These are phyloP conservation scores for Sporothrix brunneoviolacea DNA, from an alignment of 2,329 filamentous ascomycete species.

Conservation along the genomic window DNA sequence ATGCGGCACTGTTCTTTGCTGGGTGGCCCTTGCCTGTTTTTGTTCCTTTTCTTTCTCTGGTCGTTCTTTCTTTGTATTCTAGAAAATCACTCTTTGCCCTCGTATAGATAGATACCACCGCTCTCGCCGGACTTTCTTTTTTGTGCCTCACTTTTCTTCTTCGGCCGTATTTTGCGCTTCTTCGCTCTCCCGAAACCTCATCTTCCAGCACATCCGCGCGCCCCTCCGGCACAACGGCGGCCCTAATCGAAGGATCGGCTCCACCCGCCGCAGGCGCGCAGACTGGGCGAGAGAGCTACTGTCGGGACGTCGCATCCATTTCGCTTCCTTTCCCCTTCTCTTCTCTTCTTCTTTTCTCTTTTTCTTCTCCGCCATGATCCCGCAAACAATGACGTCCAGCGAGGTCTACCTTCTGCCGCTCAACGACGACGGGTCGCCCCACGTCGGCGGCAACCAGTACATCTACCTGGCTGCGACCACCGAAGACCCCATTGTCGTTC, in stretches of 20 bases:
- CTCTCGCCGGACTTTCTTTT: neutral
- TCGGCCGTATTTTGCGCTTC: neutral
- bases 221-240: neutral
- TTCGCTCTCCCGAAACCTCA: neutral
- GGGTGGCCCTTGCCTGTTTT: neutral
- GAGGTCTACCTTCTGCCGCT: slow-evolving; percentile 84
- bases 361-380: slow-evolving; percentile 38
- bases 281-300: neutral
- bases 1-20: neutral
- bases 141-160: neutral
- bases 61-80: neutral
- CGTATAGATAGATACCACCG: neutral
- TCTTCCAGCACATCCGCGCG: neutral
- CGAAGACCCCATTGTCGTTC: slow-evolving; percentile 67
- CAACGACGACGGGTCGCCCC: slow-evolving; percentile 86
- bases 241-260: slow-evolving; percentile 2
- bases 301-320: neutral
- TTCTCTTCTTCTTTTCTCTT: neutral
- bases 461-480: slow-evolving; percentile 78
- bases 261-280: slow-evolving; percentile 4
- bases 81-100: neutral
- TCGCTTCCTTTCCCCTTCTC: neutral
- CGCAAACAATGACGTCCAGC: slow-evolving; percentile 56
- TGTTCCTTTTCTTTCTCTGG: neutral
- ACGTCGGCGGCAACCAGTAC: slow-evolving; percentile 74